phyloP scores from a whole-genome alignment of 345 rosid species.

The Lepidium africanum region DNA sequence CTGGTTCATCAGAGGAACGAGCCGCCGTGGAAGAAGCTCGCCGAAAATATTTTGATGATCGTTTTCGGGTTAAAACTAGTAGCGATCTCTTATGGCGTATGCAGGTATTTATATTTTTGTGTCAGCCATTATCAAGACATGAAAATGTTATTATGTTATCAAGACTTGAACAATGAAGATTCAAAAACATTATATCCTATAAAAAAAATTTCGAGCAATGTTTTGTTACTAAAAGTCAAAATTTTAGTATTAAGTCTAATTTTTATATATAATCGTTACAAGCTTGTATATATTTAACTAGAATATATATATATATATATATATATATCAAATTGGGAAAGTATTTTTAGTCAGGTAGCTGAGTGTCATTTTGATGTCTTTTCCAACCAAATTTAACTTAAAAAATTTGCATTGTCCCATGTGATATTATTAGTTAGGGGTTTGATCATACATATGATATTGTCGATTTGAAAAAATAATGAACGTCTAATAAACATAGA shows the following conservation, averaged over 20 bases:
- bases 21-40: constrained; percentile 43
- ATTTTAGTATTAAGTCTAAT: too few relatives aligned
- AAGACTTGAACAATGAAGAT: background rate
- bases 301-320: too few relatives aligned
- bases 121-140: background rate
- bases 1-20: constrained; percentile 36
- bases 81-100: constrained; percentile 50
- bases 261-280: too few relatives aligned
- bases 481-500: background rate
- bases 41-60: constrained; percentile 28
- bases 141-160: background rate
- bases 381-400: too few relatives aligned
- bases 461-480: background rate
- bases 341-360: too few relatives aligned
- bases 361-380: too few relatives aligned
- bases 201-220: background rate
- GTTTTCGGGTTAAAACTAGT: constrained; percentile 34
- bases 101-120: constrained; percentile 32
- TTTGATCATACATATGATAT: background rate
- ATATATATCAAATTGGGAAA: too few relatives aligned
- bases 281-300: too few relatives aligned
- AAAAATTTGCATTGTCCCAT: too few relatives aligned
- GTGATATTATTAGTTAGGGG: too few relatives aligned
- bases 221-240: too few relatives aligned
- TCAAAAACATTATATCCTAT: background rate